Evolutionary conservation across 305 asterid genomes (phyloP), one percentile per base, ranked within the genome.

Genomic region (Fraxinus angustifolia): DNA sequence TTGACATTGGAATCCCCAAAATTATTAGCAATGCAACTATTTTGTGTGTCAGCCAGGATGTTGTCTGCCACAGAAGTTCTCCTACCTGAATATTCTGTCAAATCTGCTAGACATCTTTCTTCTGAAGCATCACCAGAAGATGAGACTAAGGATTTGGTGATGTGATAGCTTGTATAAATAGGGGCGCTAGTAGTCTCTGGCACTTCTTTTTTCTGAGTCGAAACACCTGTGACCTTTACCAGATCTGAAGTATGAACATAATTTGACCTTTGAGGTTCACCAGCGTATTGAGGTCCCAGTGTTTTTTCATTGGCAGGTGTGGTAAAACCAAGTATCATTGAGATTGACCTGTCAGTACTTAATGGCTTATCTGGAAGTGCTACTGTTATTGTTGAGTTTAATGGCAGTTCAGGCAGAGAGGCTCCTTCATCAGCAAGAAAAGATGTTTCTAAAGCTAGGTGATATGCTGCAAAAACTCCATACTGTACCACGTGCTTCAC

Each of bases 381-480:
- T 79, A 93, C 96, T 2, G 90, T 88, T 34, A 96, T 91, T 58
- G 96, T 92, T 79, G 96, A 87, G 80, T 86, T 87, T 83, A 91
- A 83, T 74, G 97, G 94, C 80, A 94, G 87, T 79, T 90, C 92
- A 67, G 97, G 98, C 86, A 96, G 84, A 71, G 97, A 90, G 85
- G 99, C 98, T 78, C 99, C 99, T 87, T 96, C 99, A 85, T 96
- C 98, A 84, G 98, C 99, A 79, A 96, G 97, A 88, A 96, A 94
- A 82, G 97, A 96, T 62, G 99, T 96, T 87, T 96, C 99, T 84
- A 96, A 81, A 83, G 97, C 99, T 86, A 96, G 87, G 88, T 96
- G 99, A 86, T 96, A 96, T 82, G 99, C 99, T 0, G 99, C 98
- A 65, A 96, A 96, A 85, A 96, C 86, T 82, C 97, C 98, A 89